Base-by-base conservation (phyloP, 192 early-diverging fungal genomes). In the Coemansia sp. region DNA sequence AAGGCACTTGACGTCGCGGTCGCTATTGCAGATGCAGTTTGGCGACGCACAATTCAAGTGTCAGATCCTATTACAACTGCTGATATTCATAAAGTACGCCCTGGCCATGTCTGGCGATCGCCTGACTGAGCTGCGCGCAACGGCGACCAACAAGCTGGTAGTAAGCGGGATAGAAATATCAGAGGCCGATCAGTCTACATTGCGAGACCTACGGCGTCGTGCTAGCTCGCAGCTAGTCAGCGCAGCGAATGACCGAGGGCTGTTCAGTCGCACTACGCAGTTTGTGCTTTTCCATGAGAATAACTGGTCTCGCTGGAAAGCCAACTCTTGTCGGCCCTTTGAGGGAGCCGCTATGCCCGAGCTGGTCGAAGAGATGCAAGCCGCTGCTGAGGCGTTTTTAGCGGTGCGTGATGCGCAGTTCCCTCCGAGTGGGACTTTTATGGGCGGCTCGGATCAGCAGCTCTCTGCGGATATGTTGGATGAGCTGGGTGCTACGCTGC, bases 301-400 rank as follows among this genome's bases (percentile, higher is more conserved):
- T 18, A 85, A 86, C 62, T 96, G 94, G 96, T 87, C 92, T 20
- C 84, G 86, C 70, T 96, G 94, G 94, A 97, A 97, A 68, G 82
- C 88, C 49, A 89, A 88, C 59, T 88, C 86, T 10, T 97, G 95
- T 77, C 84, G 85, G 46, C 70, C 88, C 8, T 94, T 95, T 77
- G 94, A 95, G 67, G 74, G 71, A 24, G 63, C 74, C 13, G 64
- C 85, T 11, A 57, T 88, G 59, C 64, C 84, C 4, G 80, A 78
- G 29, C 68, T 87, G 12, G 71, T 87, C 5, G 72, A 70, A 20
- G 82, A 79, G 63, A 73, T 79, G 71, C 74, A 70, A 43, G 65
- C 46, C 0, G 77, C 77, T 5, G 82, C 77, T 0, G 51, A 43
- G 2, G 24, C 44, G 36, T 84, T 84, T 33, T 15, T 84, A 29